These are phyloP conservation scores for Yueomyces sinensis DNA, from an alignment of 805 yeast genomes.

Conservation along the genomic window DNA sequence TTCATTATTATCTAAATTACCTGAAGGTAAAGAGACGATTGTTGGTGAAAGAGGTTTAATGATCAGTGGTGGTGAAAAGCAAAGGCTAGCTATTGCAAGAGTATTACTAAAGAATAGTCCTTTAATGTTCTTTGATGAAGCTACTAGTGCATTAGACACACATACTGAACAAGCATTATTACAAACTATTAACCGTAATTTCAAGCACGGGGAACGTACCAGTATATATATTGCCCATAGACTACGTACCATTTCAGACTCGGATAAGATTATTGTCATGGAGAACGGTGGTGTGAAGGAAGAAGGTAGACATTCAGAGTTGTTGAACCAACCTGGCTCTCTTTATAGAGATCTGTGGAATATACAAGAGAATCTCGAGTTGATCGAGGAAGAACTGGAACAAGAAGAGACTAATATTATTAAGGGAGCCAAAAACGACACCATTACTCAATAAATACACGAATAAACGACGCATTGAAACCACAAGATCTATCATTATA, in stretches of 20 bases:
- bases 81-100: constrained; percentile 86
- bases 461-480: too few relatives aligned
- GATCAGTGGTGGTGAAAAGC: constrained; percentile 99
- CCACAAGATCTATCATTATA: too few relatives aligned
- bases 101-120: constrained; percentile 77
- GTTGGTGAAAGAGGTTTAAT: constrained; percentile 98
- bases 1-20: constrained; percentile 50
- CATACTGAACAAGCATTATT: constrained; percentile 84
- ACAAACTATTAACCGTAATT: constrained; percentile 56
- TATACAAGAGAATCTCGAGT: constrained; percentile 70
- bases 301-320: constrained; percentile 67
- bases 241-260: constrained; percentile 82
- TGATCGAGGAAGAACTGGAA: constrained; percentile 28
- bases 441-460: too few relatives aligned
- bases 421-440: too few relatives aligned
- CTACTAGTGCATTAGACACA: constrained; percentile 92
- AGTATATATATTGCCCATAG: constrained; percentile 90
- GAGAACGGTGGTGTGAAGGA: constrained; percentile 70
- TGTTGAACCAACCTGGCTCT: constrained; percentile 41
- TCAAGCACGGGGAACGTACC: constrained; percentile 48
- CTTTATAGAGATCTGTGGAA: constrained; percentile 78
- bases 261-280: constrained; percentile 85
- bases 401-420: too few relatives aligned
- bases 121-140: constrained; percentile 91
- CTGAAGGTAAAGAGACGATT: constrained; percentile 71